Conservation (phyloP, 1,284 basidiomycete genomes). For the Apiotrichum gracile region DNA sequence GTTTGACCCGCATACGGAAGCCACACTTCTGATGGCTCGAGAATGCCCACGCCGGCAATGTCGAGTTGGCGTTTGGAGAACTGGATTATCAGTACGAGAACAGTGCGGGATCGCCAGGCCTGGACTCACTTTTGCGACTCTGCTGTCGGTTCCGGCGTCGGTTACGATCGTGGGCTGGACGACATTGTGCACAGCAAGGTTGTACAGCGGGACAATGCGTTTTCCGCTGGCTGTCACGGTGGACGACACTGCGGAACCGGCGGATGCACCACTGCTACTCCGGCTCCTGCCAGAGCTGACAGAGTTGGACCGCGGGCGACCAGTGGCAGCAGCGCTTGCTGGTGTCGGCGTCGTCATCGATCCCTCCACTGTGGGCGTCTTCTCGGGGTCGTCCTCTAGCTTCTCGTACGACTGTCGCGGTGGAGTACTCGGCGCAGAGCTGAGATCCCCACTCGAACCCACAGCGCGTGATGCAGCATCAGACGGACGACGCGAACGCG, state of each 20-base stretch:
- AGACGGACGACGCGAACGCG: background rate
- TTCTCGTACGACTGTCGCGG: slow-evolving; percentile 9
- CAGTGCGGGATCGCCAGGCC: too few relatives aligned
- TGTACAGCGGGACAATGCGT: slow-evolving; percentile 87
- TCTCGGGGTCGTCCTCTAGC: background rate
- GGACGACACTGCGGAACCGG: slow-evolving; percentile 3
- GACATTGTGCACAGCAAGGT: slow-evolving; percentile 80
- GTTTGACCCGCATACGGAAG: slow-evolving; percentile 8
- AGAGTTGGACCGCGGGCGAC: slow-evolving; percentile 17
- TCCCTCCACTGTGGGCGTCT: background rate
- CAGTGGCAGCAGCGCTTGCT: background rate
- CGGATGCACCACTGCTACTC: slow-evolving; percentile 4
- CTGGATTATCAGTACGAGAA: slow-evolving; percentile 12
- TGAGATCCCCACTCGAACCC: background rate
- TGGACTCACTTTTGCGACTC: slow-evolving; percentile 62
- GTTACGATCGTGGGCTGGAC: slow-evolving; percentile 77
- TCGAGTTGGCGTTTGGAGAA: slow-evolving; percentile 81
- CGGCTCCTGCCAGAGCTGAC: slow-evolving; percentile 22
- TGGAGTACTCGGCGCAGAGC: background rate
- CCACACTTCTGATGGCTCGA: slow-evolving; percentile 81
- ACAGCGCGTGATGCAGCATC: background rate
- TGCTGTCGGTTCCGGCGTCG: slow-evolving; percentile 75
- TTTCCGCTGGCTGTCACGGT: slow-evolving; percentile 7
- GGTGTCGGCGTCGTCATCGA: too few relatives aligned
- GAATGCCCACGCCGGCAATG: slow-evolving; percentile 64